phyloP scores from a whole-genome alignment of 1,284 basidiomycete genomes.

The Ganoderma meredithae region DNA sequence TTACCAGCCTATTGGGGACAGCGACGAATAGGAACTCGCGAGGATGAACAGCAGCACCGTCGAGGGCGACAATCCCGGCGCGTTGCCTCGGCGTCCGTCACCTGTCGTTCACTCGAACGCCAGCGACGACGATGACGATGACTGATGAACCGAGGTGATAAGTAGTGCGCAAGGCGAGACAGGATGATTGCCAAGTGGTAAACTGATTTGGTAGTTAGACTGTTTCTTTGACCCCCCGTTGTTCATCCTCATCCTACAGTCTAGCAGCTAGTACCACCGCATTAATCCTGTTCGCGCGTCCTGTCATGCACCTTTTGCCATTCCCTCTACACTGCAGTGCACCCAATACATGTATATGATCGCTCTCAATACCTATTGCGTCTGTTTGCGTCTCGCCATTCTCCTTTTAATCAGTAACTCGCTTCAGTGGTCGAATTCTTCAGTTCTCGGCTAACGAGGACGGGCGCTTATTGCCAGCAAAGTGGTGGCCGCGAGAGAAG shows the following conservation, averaged over 20 bases:
- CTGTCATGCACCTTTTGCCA: slow-evolving; percentile 16
- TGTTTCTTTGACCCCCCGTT: slow-evolving; percentile 32
- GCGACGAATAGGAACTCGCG: slow-evolving; percentile 75
- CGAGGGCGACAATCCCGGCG: slow-evolving; percentile 38
- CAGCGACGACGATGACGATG: slow-evolving; percentile 26
- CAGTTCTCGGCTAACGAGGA: background rate
- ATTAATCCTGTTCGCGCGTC: slow-evolving; percentile 25
- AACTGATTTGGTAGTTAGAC: slow-evolving; percentile 32
- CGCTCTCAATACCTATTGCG: slow-evolving; percentile 8
- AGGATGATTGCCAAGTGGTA: slow-evolving; percentile 34
- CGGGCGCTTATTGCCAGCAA: background rate
- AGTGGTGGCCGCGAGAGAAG: background rate
- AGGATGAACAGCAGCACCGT: slow-evolving; percentile 53
- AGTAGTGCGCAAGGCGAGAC: slow-evolving; percentile 28
- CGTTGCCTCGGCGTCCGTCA: slow-evolving; percentile 24
- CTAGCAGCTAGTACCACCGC: slow-evolving; percentile 21
- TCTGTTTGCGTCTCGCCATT: background rate
- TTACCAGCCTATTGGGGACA: slow-evolving; percentile 62
- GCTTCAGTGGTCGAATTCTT: background rate
- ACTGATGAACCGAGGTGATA: slow-evolving; percentile 21
- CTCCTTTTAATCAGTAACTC: background rate
- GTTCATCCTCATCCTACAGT: slow-evolving; percentile 36
- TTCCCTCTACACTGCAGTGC: slow-evolving; percentile 31
- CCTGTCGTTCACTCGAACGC: slow-evolving; percentile 24
- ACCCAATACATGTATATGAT: slow-evolving; percentile 26